These are phyloP conservation scores for Thyridium curvatum DNA, from an alignment of 2,329 filamentous ascomycete species.

Conservation along the genomic window DNA sequence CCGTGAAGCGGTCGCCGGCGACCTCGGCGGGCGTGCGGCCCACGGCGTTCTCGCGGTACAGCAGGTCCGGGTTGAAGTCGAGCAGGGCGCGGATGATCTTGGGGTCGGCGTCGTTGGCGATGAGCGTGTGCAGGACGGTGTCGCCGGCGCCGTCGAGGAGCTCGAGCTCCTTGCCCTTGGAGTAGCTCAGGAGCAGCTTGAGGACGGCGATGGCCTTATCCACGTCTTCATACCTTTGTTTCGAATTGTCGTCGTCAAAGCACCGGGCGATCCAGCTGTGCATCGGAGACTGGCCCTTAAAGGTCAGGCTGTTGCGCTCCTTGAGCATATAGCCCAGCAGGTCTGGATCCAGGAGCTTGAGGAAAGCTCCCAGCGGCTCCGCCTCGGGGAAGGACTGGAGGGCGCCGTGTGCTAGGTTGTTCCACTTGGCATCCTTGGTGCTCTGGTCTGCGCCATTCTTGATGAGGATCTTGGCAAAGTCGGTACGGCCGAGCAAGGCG, in stretches of 20 bases:
- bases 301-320: conserved; percentile 45
- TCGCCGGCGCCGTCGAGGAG: conserved; percentile 60
- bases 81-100: conserved; percentile 40
- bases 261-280: conserved; percentile 44
- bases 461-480: conserved; percentile 56
- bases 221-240: conserved; percentile 14
- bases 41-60: conserved; percentile 69
- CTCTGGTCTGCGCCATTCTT: conserved; percentile 64
- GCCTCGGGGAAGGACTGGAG: conserved; percentile 22
- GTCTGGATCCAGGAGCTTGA: conserved; percentile 51
- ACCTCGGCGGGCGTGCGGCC: conserved; percentile 68
- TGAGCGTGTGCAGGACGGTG: conserved; percentile 55
- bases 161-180: conserved; percentile 47
- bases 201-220: conserved; percentile 34
- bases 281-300: conserved; percentile 56
- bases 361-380: conserved; percentile 34
- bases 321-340: conserved; percentile 51
- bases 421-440: conserved; percentile 48
- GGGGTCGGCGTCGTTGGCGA: conserved; percentile 27
- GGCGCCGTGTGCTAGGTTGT: conserved; percentile 64
- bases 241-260: neutral
- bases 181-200: conserved; percentile 42
- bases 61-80: conserved; percentile 47
- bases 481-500: conserved; percentile 45
- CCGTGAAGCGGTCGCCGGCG: conserved; percentile 48